These are phyloP conservation scores for Aspergillus sp. DNA, from an alignment of 2,329 filamentous ascomycete species.

Conservation along the genomic window DNA sequence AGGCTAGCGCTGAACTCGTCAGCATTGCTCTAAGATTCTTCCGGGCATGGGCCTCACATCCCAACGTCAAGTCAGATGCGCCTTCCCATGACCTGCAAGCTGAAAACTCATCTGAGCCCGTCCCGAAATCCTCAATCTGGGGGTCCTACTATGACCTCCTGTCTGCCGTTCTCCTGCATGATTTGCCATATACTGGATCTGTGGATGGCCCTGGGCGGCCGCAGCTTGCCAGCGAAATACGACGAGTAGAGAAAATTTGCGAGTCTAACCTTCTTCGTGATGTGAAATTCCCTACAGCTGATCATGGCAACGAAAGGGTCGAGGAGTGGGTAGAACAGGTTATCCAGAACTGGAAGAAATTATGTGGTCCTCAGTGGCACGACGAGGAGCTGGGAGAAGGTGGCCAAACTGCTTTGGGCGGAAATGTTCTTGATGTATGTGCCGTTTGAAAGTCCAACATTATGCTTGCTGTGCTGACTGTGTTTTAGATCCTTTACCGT, in stretches of 20 bases:
- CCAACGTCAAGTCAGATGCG: slow-evolving; percentile 28
- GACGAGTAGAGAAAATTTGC: slow-evolving; percentile 75
- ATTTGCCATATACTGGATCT: slow-evolving; percentile 36
- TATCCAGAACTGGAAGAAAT: slow-evolving; percentile 78
- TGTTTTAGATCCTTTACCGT: slow-evolving; percentile 71
- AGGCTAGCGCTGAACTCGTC: slow-evolving; percentile 26
- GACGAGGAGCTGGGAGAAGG: slow-evolving; percentile 79
- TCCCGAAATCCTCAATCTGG: slow-evolving; percentile 63
- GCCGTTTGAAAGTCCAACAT: background rate
- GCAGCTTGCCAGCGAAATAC: slow-evolving; percentile 73
- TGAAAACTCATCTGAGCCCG: slow-evolving; percentile 21
- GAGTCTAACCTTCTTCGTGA: slow-evolving; percentile 76
- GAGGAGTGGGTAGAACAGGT: slow-evolving; percentile 79
- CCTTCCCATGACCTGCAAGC: slow-evolving; percentile 11
- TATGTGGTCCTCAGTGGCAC: slow-evolving; percentile 77
- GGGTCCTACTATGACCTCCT: slow-evolving; percentile 78
- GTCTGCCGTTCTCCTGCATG: slow-evolving; percentile 69
- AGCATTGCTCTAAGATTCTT: slow-evolving; percentile 49
- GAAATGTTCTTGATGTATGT: slow-evolving; percentile 69
- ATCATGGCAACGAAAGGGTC: slow-evolving; percentile 73
- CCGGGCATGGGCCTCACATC: slow-evolving; percentile 45
- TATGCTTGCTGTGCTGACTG: slow-evolving; percentile 14
- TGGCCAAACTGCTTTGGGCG: slow-evolving; percentile 72
- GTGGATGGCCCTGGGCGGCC: slow-evolving; percentile 48
- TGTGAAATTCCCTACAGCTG: slow-evolving; percentile 79